Evolutionary conservation across 2,329 filamentous ascomycete genomes (phyloP).

Genomic region (Verticillium zaregamsianum): DNA sequence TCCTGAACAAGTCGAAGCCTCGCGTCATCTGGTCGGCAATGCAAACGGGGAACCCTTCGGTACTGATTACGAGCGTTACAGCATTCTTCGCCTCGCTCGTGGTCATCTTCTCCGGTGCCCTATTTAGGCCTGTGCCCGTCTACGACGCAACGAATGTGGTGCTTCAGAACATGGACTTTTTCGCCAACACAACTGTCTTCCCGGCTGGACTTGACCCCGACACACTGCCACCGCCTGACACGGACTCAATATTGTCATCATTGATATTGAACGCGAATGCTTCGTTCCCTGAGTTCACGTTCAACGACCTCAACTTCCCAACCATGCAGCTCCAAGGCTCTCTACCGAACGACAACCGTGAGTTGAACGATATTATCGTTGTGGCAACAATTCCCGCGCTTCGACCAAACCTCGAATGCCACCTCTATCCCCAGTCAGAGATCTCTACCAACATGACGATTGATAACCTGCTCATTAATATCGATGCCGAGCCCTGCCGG

Average conservation of each 20-base stretch:
- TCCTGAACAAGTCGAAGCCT: constrained; percentile 24
- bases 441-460: constrained; percentile 18
- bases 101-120: constrained; percentile 23
- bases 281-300: constrained; percentile 31
- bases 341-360: background rate
- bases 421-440: constrained; percentile 15
- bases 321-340: constrained; percentile 4
- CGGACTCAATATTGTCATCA: constrained; percentile 17
- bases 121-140: constrained; percentile 25
- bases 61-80: constrained; percentile 20
- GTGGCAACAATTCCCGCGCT: constrained; percentile 23
- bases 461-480: constrained; percentile 16
- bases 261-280: constrained; percentile 29
- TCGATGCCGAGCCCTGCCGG: constrained; percentile 15
- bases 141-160: constrained; percentile 16
- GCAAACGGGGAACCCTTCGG: constrained; percentile 19
- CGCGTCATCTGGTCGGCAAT: constrained; percentile 21
- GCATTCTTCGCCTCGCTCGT: constrained; percentile 24
- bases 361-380: constrained; percentile 7
- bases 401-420: constrained; percentile 24
- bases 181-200: constrained; percentile 18
- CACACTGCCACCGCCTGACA: constrained; percentile 11
- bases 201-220: constrained; percentile 18
- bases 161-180: constrained; percentile 23
- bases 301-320: constrained; percentile 22